phyloP scores from a whole-genome alignment of 31 red algal species.

The Porphyra umbilicalis region DNA sequence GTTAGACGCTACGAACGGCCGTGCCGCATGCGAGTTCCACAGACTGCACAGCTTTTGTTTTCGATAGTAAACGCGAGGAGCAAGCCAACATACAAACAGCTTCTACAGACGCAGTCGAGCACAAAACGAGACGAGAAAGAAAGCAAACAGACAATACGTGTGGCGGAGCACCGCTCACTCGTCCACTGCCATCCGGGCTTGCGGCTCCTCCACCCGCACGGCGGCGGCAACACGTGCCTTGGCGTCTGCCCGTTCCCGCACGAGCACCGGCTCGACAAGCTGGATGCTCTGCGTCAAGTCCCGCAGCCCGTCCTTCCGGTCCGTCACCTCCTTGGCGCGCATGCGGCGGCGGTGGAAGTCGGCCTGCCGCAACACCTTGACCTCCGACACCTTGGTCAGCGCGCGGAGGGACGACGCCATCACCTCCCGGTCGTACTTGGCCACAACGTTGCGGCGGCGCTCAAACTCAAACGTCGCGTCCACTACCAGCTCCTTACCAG shows the following conservation, averaged over 20 bases:
- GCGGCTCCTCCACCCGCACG: not conserved
- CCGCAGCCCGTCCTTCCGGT: constrained; percentile 51
- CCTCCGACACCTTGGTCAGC: constrained; percentile 59
- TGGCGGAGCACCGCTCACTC: not conserved
- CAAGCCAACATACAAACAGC: too few species aligned
- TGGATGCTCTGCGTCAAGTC: constrained; percentile 57
- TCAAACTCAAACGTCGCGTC: constrained; percentile 90
- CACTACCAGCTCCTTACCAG: constrained; percentile 91
- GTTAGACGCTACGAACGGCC: too few species aligned
- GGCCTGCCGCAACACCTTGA: constrained; percentile 34
- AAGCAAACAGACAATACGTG: not conserved
- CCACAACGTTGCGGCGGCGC: constrained; percentile 48
- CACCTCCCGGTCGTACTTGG: constrained; percentile 85
- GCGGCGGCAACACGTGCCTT: not conserved
- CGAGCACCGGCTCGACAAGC: constrained; percentile 48
- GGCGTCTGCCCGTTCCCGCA: constrained; percentile 21
- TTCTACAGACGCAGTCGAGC: too few species aligned
- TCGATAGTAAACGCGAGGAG: too few species aligned
- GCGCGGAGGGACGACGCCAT: constrained; percentile 64
- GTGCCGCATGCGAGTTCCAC: too few species aligned
- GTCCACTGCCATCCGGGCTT: not conserved
- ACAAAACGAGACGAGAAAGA: not conserved
- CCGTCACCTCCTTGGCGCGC: constrained; percentile 52
- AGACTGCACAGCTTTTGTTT: too few species aligned
- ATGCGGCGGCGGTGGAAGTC: constrained; percentile 66